Evolutionary conservation across 805 yeast genomes (phyloP), one percentile per base, ranked within the genome.

Genomic region (Wickerhamomyces subpelliculosus): DNA sequence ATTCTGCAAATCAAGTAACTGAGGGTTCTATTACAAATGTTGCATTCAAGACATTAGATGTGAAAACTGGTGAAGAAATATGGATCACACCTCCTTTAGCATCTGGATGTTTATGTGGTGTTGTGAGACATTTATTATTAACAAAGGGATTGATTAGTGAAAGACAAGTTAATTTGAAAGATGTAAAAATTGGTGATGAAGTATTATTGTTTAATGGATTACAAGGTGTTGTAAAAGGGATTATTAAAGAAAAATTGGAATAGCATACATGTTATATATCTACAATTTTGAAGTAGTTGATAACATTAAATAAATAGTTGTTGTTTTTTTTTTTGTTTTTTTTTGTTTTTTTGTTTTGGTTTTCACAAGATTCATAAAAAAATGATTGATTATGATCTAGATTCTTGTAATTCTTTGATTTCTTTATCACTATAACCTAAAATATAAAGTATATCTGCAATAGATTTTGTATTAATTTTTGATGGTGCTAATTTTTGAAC

Each of bases 11-110:
- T 8, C 74, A 75, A 40, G 53, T 87, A 13, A 73, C 80, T 60
- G 98, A 90, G 58, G 94, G 95, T 0, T 76, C 93, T 3, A 79
- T 87, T 14, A 78, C 93, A 12, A 86, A 83, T 49, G 69, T 89
- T 10, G 97, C 96, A 0, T 60, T 88, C 29, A 53, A 48, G 28
- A 31, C 39, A 4, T 52, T 48, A 8, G 52, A 48, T 13, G 35
- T 39, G 3, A 27, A 38, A 1, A 46, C 51, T 11, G 42, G 49
- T 1, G 57, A 56, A 5, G 73, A 69, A 32, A 54, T 57, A 21
- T 93, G 95, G 90, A 61, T 79, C 4, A 90, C 97, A 0, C 97
- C 98, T 1, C 63, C 68, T n/a, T 63, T 88, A 23, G 64, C 77
- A 1, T 63, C 77, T 12, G 97, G 97, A 0, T 86, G 96, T 54